Evolutionary conservation across 2,329 filamentous ascomycete genomes (phyloP).

Genomic region (Trichoderma gracile): DNA sequence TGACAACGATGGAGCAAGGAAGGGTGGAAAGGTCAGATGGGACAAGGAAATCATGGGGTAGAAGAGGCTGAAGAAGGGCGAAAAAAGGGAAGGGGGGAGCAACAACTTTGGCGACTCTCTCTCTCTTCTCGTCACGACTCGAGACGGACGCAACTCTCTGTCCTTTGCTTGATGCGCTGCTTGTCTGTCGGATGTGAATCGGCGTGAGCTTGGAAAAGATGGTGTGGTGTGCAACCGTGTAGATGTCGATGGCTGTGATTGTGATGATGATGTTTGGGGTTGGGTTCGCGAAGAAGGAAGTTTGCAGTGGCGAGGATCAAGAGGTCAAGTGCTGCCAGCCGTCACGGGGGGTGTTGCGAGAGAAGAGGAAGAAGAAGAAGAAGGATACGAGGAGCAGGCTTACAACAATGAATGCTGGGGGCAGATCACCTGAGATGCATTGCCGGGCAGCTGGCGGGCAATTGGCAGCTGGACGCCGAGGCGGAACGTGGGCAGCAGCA

Average conservation of each 20-base stretch:
- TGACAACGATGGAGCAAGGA: background rate
- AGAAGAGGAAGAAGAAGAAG: constrained; percentile 18
- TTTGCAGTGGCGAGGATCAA: constrained; percentile 5
- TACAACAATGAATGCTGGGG: constrained; percentile 33
- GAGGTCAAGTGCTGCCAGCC: constrained; percentile 16
- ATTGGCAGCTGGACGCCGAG: constrained; percentile 31
- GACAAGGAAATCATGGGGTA: background rate
- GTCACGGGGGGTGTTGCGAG: constrained; percentile 23
- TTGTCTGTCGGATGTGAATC: too few species aligned
- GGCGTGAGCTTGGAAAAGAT: too few species aligned
- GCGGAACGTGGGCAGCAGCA: constrained; percentile 18
- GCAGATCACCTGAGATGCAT: constrained; percentile 42
- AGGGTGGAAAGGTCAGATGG: too few species aligned
- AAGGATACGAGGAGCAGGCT: constrained; percentile 29
- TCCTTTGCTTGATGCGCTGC: constrained; percentile 4
- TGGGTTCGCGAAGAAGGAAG: background rate
- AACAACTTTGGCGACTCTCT: background rate
- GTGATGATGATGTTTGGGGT: constrained; percentile 1
- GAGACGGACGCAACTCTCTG: background rate
- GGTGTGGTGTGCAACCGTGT: background rate
- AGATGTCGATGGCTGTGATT: background rate
- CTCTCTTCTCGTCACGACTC: background rate
- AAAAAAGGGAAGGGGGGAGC: background rate
- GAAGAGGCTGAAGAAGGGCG: background rate
- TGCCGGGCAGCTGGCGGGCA: constrained; percentile 36